phyloP scores from a whole-genome alignment of 83 land plant species.

The Diphasiastrum complanatum region DNA sequence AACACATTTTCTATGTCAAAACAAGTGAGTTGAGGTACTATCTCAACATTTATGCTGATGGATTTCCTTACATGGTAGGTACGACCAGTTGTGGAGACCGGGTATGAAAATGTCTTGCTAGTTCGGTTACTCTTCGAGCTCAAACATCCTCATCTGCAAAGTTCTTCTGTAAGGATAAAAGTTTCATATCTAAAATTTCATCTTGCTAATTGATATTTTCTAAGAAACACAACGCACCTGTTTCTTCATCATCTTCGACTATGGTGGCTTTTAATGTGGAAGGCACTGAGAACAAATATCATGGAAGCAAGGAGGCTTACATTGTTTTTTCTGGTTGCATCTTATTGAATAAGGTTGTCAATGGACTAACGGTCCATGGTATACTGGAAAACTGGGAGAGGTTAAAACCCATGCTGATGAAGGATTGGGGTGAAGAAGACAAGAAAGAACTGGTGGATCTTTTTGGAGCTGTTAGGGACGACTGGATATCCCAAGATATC shows the following conservation, averaged over 20 bases:
- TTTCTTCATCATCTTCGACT: too few relatives aligned
- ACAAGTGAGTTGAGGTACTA: background rate
- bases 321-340: background rate
- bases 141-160: conserved; percentile 44
- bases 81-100: conserved; percentile 98
- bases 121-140: conserved; percentile 87
- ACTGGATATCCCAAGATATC: conserved; percentile 80
- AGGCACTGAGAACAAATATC: background rate
- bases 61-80: conserved; percentile 39
- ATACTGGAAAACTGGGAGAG: conserved; percentile 75
- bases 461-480: conserved; percentile 92
- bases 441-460: conserved; percentile 63
- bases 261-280: conserved; percentile 20
- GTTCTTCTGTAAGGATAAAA: conserved; percentile 61
- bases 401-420: conserved; percentile 73
- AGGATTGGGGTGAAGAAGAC: conserved; percentile 64
- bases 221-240: background rate
- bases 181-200: background rate
- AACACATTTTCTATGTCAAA: background rate
- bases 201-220: conserved; percentile 4
- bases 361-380: conserved; percentile 58
- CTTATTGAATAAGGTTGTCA: conserved; percentile 46
- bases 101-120: conserved; percentile 91
- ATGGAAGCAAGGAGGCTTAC: background rate
- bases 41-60: background rate